Base-by-base conservation (phyloP, 2,329 filamentous ascomycete species). In the Pseudogymnoascus destructans region DNA sequence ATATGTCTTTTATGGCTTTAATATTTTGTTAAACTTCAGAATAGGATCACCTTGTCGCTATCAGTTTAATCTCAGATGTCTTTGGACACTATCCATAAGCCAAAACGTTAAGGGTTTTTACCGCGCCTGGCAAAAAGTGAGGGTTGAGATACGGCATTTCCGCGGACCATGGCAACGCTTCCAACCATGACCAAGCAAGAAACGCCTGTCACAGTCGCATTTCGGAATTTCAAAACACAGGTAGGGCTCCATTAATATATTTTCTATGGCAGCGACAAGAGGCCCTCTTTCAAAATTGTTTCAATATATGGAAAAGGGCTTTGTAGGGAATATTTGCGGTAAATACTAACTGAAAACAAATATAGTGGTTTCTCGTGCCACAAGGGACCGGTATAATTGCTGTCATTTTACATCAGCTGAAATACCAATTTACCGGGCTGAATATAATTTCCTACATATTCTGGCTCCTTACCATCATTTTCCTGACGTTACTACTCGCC, bases 391-490 rank as follows among this genome's bases (percentile, higher is more conserved):
- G 69, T 21, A 71, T 72, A 58, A 61, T 71, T 6, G 65, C 69
- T 11, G 62, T 72, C 6, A 64, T 72, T 46, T 66, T 74, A 1
- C 66, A 70, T 59, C 67, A 70, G 49, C 63, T 73, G 1, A 64
- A 70, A 60, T 74, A 75, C 60, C 72, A 73, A 61, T 75, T 75
- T 62, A 58, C 60, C 1, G 72, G 70, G 3, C 64, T 74, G 2
- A 59, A 60, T 13, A 68, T 67, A 19, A 66, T 74, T 35, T 67
- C 71, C 13, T 66, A 68, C 38, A 67, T 73, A 35, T 64, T 73
- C 25, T 74, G 71, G 70, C 66, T 72, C 17, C 68, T 71, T 54
- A 70, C 68, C 4, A 70, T 74, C 5, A 64, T 66, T 1, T 61
- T 72, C 1, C 66, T 73, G 0, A 52, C 65, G 1, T 10, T 68